Percentiles rank a stretch among this genome's conserved stretches.
phyloP scores from a whole-genome alignment of 495 filamentous ascomycete species.

The Diplogelasinospora grovesii region DNA sequence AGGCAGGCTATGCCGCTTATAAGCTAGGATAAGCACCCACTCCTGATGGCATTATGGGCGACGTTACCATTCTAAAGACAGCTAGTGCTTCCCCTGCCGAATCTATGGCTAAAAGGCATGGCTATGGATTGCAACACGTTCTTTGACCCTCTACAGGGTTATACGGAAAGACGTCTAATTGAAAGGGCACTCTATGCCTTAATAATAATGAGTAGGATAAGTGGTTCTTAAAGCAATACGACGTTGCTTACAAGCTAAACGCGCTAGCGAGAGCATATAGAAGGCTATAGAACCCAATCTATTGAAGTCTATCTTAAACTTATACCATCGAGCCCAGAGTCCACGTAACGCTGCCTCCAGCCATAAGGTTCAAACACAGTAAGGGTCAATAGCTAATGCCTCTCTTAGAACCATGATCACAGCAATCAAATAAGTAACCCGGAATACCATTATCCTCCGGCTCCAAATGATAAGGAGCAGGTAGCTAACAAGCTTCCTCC shows the following conservation, averaged over 20 bases:
- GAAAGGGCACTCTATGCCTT: no score
- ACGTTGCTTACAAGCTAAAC: conserved; percentile 3
- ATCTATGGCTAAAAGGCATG: no score
- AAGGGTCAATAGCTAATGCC: conserved; percentile 2
- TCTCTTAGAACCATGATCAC: conserved; percentile 6
- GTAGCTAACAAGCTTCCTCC: no score
- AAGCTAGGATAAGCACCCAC: conserved; percentile 4
- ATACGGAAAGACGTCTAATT: no score
- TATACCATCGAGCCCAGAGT: conserved; percentile 5
- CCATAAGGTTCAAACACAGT: conserved; percentile 8
- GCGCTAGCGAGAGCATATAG: conserved; percentile 1
- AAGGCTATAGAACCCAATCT: conserved; percentile 6
- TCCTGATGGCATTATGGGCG: background rate
- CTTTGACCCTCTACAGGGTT: no score
- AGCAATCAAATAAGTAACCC: conserved; percentile 5
- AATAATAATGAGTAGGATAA: no score
- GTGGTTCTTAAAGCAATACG: no score
- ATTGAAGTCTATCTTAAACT: conserved; percentile 9
- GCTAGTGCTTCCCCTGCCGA: no score
- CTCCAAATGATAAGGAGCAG: conserved; percentile 5
- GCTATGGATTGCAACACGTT: no score
- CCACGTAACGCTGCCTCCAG: conserved; percentile 7
- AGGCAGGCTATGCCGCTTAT: background rate
- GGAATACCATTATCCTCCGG: background rate
- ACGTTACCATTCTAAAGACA: background rate